Conservation (phyloP, 2,329 filamentous ascomycete species). For the Epichloe uncinata region DNA sequence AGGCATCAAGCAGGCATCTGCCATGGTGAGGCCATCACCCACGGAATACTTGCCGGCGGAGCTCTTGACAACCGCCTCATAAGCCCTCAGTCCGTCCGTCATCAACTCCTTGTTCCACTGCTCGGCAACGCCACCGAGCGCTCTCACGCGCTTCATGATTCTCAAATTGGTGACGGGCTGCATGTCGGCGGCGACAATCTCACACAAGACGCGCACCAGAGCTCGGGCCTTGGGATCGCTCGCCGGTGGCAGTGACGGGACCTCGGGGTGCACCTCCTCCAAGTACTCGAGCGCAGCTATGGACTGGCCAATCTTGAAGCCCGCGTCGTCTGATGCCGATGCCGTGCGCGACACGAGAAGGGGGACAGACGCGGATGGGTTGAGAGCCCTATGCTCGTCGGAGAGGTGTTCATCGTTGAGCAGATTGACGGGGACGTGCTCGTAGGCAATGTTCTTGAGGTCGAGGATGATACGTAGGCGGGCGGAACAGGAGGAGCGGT, state of each 20-base stretch:
- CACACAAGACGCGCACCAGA: slow-evolving; percentile 36
- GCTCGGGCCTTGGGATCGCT: slow-evolving; percentile 30
- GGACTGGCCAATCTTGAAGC: slow-evolving; percentile 39
- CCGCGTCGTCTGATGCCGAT: slow-evolving; percentile 8
- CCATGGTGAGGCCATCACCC: slow-evolving; percentile 41
- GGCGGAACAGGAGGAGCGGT: slow-evolving; percentile 48
- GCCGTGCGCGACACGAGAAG: slow-evolving; percentile 30
- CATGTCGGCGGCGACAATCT: slow-evolving; percentile 41
- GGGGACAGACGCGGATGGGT: slow-evolving; percentile 42
- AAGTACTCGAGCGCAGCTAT: slow-evolving; percentile 49
- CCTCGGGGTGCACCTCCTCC: slow-evolving; percentile 36
- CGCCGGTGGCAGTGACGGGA: slow-evolving; percentile 35
- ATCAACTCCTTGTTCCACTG: slow-evolving; percentile 40
- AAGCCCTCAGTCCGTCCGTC: slow-evolving; percentile 39
- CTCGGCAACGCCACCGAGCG: slow-evolving; percentile 27
- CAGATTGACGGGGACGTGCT: slow-evolving; percentile 36
- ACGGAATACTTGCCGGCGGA: slow-evolving; percentile 38
- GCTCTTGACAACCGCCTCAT: slow-evolving; percentile 30
- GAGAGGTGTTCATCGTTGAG: slow-evolving; percentile 38
- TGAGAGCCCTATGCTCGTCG: slow-evolving; percentile 30
- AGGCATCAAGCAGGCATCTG: slow-evolving; percentile 45
- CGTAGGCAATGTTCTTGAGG: slow-evolving; percentile 38
- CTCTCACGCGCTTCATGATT: slow-evolving; percentile 34
- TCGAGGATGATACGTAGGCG: slow-evolving; percentile 46
- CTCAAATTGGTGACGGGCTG: slow-evolving; percentile 48